Evolutionary conservation across 257 asterid genomes (phyloP).

Genomic region (Lavandula angustifolia): DNA sequence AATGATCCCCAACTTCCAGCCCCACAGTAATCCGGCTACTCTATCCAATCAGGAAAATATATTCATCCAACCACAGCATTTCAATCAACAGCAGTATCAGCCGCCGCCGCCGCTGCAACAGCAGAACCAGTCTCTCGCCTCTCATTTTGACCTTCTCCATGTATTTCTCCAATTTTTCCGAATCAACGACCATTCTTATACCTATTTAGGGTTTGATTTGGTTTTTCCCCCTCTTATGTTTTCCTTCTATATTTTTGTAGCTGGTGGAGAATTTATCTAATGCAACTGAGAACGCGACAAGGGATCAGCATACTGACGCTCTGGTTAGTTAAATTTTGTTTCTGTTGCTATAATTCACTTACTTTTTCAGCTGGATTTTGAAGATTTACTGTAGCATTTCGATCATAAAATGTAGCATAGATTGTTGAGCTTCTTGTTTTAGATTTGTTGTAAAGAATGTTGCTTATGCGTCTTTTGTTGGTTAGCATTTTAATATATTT

Average conservation of each 20-base stretch:
- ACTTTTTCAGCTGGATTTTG: neutral
- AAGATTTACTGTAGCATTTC: neutral
- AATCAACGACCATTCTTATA: neutral
- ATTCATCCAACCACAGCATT: constrained; percentile 66
- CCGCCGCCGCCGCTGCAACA: constrained; percentile 40
- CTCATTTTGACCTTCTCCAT: constrained; percentile 77
- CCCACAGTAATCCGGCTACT: constrained; percentile 76
- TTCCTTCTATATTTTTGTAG: constrained; percentile 29
- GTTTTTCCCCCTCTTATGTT: neutral
- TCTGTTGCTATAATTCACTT: neutral
- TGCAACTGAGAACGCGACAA: constrained; percentile 69
- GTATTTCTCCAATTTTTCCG: constrained; percentile 34
- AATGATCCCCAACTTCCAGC: constrained; percentile 77
- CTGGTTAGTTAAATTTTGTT: constrained; percentile 51
- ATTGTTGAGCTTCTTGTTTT: neutral
- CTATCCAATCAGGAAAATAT: constrained; percentile 75
- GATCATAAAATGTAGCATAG: neutral
- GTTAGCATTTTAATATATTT: neutral
- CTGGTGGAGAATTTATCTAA: constrained; percentile 92
- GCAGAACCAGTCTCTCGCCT: constrained; percentile 71
- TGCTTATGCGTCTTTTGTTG: neutral
- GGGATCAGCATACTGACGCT: constrained; percentile 94
- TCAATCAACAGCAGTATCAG: constrained; percentile 53
- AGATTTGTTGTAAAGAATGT: neutral
- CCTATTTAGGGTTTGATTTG: constrained; percentile 12